Evolutionary conservation across 208 protist genomes (phyloP).

Genomic region (Trypanosoma grayi): DNA sequence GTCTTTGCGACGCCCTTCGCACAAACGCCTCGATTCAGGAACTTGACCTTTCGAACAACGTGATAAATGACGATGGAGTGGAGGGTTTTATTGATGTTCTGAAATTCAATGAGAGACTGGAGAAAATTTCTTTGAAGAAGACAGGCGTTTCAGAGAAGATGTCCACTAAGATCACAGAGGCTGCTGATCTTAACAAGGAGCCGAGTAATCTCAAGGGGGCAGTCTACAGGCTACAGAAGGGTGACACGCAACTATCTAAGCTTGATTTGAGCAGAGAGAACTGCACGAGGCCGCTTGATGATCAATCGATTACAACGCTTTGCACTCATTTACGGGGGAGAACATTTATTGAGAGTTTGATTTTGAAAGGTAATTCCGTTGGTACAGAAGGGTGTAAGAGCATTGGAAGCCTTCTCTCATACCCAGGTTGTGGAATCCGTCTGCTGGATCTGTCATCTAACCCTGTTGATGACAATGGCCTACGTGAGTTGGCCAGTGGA

Average conservation of each 20-base stretch:
- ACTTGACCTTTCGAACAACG: constrained; percentile 75
- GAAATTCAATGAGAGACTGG: constrained; percentile 53
- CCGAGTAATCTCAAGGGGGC: constrained; percentile 53
- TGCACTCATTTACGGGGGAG: constrained; percentile 47
- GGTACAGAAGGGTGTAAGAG: constrained; percentile 43
- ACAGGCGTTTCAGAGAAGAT: constrained; percentile 48
- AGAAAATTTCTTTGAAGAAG: constrained; percentile 37
- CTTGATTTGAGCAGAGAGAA: constrained; percentile 44
- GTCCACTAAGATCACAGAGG: constrained; percentile 39
- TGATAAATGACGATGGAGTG: constrained; percentile 47
- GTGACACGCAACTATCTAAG: constrained; percentile 41
- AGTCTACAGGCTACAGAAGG: constrained; percentile 57
- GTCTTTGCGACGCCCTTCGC: constrained; percentile 67
- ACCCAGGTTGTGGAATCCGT: constrained; percentile 40
- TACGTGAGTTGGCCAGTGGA: constrained; percentile 45
- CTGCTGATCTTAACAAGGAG: constrained; percentile 75
- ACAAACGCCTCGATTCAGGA: constrained; percentile 56
- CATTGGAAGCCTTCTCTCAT: constrained; percentile 42
- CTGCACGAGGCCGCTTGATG: constrained; percentile 46
- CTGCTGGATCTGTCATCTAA: constrained; percentile 54
- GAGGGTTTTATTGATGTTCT: constrained; percentile 55
- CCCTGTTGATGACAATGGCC: constrained; percentile 56
- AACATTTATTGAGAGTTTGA: constrained; percentile 40
- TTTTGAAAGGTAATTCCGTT: constrained; percentile 64
- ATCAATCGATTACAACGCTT: constrained; percentile 59